Evolutionary conservation across 768 basidiomycete species (phyloP).

Genomic region (Phlebiopsis flavidoalba): DNA sequence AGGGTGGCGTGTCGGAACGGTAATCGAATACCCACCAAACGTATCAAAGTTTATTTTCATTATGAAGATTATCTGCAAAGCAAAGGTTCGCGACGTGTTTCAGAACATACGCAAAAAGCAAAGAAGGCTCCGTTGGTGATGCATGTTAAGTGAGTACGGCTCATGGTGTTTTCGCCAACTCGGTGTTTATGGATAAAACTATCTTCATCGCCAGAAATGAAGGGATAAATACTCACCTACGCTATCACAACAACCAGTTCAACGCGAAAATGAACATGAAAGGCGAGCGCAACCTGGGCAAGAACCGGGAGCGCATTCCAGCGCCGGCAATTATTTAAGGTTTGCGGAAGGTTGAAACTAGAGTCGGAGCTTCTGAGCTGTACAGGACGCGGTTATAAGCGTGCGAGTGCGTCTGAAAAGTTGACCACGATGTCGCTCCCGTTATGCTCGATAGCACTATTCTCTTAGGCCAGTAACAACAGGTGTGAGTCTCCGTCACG

Average conservation of each 20-base stretch:
- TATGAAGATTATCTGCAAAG: slow-evolving; percentile 1
- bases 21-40: slow-evolving; percentile 6
- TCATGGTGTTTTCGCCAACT: slow-evolving; percentile 68
- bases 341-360: slow-evolving; percentile 12
- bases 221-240: slow-evolving; percentile 29
- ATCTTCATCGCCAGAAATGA: slow-evolving; percentile 49
- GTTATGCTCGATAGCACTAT: background rate
- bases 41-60: no score
- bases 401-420: background rate
- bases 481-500: slow-evolving; percentile 15
- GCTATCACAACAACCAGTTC: background rate
- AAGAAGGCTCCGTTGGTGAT: slow-evolving; percentile 46
- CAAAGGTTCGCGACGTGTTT: background rate
- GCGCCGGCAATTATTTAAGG: background rate
- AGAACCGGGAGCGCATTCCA: background rate
- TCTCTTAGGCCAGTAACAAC: background rate
- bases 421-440: background rate
- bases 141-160: slow-evolving; percentile 73
- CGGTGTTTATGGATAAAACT: slow-evolving; percentile 51
- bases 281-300: background rate
- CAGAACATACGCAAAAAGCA: slow-evolving; percentile 8
- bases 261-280: background rate
- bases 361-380: slow-evolving; percentile 34
- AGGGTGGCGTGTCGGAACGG: background rate
- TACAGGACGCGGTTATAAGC: slow-evolving; percentile 31